Conservation (phyloP, 495 filamentous ascomycete genomes). For the Penicillium parvum region DNA sequence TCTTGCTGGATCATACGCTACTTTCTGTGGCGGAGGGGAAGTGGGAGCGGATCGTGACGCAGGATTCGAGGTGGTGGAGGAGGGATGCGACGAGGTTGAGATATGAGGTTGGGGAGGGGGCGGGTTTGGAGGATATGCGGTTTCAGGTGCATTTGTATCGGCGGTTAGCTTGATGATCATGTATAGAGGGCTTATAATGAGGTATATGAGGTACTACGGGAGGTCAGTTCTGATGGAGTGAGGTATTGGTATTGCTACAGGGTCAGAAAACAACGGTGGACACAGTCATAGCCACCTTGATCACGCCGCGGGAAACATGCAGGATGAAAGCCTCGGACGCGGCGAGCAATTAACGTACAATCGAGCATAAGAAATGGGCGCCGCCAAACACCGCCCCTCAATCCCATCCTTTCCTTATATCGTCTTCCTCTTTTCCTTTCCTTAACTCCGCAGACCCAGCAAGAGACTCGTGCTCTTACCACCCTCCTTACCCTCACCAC, state of each 20-base stretch:
- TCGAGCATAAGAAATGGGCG: conserved; percentile 14
- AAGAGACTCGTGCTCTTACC: conserved; percentile 60
- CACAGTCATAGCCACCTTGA: conserved; percentile 24
- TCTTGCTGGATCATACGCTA: conserved; percentile 81
- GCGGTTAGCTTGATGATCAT: conserved; percentile 8
- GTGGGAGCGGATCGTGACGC: conserved; percentile 68
- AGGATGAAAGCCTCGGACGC: conserved; percentile 22
- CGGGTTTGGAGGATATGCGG: conserved; percentile 81
- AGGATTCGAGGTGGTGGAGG: conserved; percentile 81
- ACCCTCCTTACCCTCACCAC: conserved; percentile 60
- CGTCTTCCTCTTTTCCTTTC: conserved; percentile 2
- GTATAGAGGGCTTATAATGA: no score
- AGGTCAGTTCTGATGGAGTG: conserved; percentile 14
- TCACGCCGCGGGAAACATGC: conserved; percentile 29
- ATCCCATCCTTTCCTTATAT: conserved; percentile 7
- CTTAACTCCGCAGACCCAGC: conserved; percentile 53
- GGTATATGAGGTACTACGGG: no score
- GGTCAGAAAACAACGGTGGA: conserved; percentile 19
- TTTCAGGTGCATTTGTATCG: conserved; percentile 85
- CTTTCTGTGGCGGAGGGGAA: conserved; percentile 46
- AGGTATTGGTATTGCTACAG: conserved; percentile 46
- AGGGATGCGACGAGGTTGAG: conserved; percentile 57
- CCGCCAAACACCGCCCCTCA: conserved; percentile 21
- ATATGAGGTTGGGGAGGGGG: conserved; percentile 68
- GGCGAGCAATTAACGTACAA: conserved; percentile 31